Evolutionary conservation across 768 basidiomycete species (phyloP).

Genomic region (Macrolepiota albuminosa): DNA sequence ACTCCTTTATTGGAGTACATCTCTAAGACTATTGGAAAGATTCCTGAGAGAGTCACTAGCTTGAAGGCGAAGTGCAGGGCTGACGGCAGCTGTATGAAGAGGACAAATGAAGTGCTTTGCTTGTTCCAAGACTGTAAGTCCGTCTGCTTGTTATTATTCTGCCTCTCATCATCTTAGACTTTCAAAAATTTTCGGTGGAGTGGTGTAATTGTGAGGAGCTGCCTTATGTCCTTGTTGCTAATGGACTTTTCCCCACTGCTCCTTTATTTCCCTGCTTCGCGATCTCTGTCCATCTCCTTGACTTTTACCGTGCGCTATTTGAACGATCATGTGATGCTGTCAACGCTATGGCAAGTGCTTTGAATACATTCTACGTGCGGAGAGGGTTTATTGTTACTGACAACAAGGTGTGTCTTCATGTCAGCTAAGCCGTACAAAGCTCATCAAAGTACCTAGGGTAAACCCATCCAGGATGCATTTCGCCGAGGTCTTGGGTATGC

Average conservation of each 20-base stretch:
- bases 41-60: constrained; percentile 64
- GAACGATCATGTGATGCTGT: neutral
- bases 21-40: constrained; percentile 12
- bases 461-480: constrained; percentile 5
- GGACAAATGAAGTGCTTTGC: neutral
- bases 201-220: neutral
- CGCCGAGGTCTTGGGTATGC: neutral
- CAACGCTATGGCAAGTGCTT: neutral
- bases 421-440: neutral
- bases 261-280: no score
- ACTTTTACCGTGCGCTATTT: no score
- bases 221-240: neutral
- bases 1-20: neutral
- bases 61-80: constrained; percentile 44
- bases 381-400: neutral
- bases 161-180: neutral
- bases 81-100: constrained; percentile 19
- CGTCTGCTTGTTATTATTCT: neutral
- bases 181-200: neutral
- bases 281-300: no score
- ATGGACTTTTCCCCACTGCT: no score
- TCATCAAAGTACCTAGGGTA: neutral
- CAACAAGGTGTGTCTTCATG: neutral
- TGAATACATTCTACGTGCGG: neutral
- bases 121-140: constrained; percentile 1